Conservation (phyloP, 768 basidiomycete species). For the Clathrus columnatus region DNA sequence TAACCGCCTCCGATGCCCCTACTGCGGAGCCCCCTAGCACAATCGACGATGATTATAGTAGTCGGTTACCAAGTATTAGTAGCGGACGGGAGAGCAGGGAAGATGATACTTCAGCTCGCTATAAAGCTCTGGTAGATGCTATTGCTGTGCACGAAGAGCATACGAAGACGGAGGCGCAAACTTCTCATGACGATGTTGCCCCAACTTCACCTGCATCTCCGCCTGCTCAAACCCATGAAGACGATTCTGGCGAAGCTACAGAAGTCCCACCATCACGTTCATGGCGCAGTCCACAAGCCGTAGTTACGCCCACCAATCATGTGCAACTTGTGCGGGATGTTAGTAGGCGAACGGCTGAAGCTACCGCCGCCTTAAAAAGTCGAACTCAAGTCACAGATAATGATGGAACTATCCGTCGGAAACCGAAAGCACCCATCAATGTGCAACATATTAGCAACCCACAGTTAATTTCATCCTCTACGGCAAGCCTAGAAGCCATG, state of each 20-base stretch:
- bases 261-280: constrained; percentile 5
- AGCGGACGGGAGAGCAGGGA: constrained; percentile 7
- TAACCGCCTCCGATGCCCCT: background rate
- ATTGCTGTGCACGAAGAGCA: constrained; percentile 49
- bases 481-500: constrained; percentile 57
- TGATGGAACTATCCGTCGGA: constrained; percentile 32
- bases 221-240: constrained; percentile 3
- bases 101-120: constrained; percentile 33
- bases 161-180: background rate
- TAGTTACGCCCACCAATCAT: constrained; percentile 23
- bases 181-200: background rate
- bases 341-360: constrained; percentile 58
- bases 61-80: constrained; percentile 1
- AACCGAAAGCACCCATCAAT: constrained; percentile 46
- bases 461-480: constrained; percentile 39
- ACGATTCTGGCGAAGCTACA: constrained; percentile 10
- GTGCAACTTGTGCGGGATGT: constrained; percentile 56
- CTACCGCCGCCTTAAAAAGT: constrained; percentile 49
- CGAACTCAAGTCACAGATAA: constrained; percentile 35
- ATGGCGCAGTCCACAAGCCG: constrained; percentile 4
- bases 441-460: constrained; percentile 60
- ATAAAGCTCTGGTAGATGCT: constrained; percentile 68
- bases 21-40: constrained; percentile 1
- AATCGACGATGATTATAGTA: constrained; percentile 2
- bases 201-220: background rate